Percentiles rank a stretch among this genome's conserved stretches.
Conservation (phyloP, 176 grass and related monocot species). For the Guadua angustifolia region DNA sequence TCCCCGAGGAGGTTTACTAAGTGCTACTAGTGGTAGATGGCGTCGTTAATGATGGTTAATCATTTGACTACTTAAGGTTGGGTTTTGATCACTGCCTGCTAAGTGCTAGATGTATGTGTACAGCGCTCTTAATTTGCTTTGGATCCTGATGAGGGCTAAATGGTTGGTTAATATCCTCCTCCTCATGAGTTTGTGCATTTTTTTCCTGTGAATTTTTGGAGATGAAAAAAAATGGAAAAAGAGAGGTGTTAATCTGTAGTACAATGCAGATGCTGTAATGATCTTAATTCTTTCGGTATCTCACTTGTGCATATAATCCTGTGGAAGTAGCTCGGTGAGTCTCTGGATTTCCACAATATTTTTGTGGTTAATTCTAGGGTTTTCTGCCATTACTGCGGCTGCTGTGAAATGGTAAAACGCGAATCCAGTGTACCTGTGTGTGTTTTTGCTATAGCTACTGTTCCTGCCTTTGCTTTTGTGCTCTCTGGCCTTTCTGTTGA, state of each 20-base stretch:
- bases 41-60: conserved; percentile 46
- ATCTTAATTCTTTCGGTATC: background rate
- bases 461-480: conserved; percentile 1
- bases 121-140: conserved; percentile 41
- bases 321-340: background rate
- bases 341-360: background rate
- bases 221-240: background rate
- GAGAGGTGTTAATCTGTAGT: conserved; percentile 23
- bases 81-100: conserved; percentile 60
- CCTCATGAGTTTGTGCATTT: conserved; percentile 36
- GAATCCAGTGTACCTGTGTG: too few species aligned
- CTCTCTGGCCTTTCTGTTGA: conserved; percentile 45
- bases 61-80: conserved; percentile 49
- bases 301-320: background rate
- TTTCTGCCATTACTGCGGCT: background rate
- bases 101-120: conserved; percentile 56
- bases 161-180: conserved; percentile 29
- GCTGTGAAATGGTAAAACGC: conserved; percentile 19
- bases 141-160: conserved; percentile 25
- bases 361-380: background rate
- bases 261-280: conserved; percentile 22
- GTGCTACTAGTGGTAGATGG: conserved; percentile 28
- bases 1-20: conserved; percentile 78
- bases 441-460: conserved; percentile 12
- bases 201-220: conserved; percentile 14